These are phyloP conservation scores for Solanum arcanum DNA, from an alignment of 257 asterid species.

Conservation along the genomic window DNA sequence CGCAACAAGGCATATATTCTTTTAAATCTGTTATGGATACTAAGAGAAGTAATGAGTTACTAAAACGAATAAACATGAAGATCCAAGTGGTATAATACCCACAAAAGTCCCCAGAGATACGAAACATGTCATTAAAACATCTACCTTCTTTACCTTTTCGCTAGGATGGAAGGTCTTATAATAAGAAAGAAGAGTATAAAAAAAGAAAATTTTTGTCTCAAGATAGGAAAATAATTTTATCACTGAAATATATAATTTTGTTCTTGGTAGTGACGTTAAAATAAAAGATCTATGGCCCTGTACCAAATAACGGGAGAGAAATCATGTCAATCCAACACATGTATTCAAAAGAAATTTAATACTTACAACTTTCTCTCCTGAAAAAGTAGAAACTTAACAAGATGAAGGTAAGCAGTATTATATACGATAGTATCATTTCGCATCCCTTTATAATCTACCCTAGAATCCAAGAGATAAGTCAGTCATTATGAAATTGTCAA, in stretches of 20 bases:
- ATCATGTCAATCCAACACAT: neutral
- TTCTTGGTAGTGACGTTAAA: neutral
- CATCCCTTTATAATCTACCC: neutral
- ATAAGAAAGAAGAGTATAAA: no score
- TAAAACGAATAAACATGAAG: neutral
- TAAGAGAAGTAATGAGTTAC: neutral
- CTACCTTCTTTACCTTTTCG: neutral
- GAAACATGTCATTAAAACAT: neutral
- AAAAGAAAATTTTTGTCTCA: neutral
- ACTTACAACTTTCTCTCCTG: neutral
- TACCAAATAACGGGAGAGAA: neutral
- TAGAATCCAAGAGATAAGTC: neutral
- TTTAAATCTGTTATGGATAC: neutral
- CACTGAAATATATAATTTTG: neutral
- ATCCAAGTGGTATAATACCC: neutral
- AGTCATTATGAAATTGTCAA: neutral
- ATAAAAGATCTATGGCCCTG: neutral
- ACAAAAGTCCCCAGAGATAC: neutral
- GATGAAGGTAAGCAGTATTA: neutral
- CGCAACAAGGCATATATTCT: neutral
- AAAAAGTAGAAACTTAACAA: neutral
- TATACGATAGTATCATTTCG: neutral
- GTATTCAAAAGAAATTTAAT: neutral
- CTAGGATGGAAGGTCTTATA: neutral
- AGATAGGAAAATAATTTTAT: neutral